phyloP scores from a whole-genome alignment of 495 filamentous ascomycete species.

The Neurospora cerealis region DNA sequence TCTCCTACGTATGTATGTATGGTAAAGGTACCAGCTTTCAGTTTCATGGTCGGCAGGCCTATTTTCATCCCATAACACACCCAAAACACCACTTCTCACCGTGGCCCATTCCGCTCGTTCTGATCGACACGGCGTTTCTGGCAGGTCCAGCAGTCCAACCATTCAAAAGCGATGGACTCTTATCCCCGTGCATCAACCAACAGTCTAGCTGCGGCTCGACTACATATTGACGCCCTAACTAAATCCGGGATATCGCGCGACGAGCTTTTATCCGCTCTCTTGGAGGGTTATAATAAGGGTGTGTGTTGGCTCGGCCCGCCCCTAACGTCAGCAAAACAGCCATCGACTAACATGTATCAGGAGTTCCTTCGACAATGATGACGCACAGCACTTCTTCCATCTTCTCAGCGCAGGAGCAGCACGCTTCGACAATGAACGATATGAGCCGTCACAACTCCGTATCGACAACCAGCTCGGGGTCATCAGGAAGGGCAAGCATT shows the following conservation, averaged over 20 bases:
- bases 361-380: background rate
- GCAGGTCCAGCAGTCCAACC: background rate
- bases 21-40: background rate
- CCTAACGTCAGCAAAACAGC: background rate
- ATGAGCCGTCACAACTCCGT: slow-evolving; percentile 12
- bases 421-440: background rate
- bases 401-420: background rate
- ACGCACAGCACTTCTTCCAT: background rate
- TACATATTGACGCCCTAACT: slow-evolving; percentile 23
- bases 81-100: background rate
- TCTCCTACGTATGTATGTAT: background rate
- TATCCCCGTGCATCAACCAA: slow-evolving; percentile 11
- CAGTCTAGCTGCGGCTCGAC: slow-evolving; percentile 21
- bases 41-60: background rate
- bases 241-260: slow-evolving; percentile 22
- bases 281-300: slow-evolving; percentile 18
- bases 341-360: background rate
- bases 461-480: slow-evolving; percentile 27
- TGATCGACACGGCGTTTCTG: background rate
- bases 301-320: background rate
- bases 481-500: slow-evolving; percentile 23
- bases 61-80: background rate
- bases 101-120: background rate
- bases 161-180: background rate
- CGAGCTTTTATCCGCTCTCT: slow-evolving; percentile 19